Base-by-base conservation (phyloP, 352 stramenopile genomes). In the Phytophthora pisi region DNA sequence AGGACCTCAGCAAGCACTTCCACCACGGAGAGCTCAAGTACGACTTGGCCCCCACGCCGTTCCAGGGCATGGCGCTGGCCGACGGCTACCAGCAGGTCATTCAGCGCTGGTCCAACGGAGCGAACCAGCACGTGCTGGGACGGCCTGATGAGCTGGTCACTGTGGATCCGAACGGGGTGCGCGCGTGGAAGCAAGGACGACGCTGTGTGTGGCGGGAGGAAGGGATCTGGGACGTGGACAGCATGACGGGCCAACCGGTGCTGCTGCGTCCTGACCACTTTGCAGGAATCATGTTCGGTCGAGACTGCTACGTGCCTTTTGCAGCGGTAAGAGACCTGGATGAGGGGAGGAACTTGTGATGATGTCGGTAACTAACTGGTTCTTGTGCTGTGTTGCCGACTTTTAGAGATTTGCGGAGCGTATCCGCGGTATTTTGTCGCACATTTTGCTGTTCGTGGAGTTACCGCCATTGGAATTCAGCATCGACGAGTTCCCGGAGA, bases 221-320 rank as follows among this genome's bases (percentile, higher is more conserved):
- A 71, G 90, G 90, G 8, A 72, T 97, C 9, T 97, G 89, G 84
- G 75, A 77, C 16, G 53, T 93, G 1, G 78, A 91, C 57, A 28
- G 53, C 2, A 34, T 30, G 18, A 79, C 70, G 5, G 73, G 74
- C 11, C 16, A 75, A 11, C 85, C 89, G 0, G 23, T 74, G 46
- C 68, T 96, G 50, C 75, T 93, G 47, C 53, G 74, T 51, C 80
- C 79, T 11, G 60, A 90, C 46, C 79, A 96, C 61, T 97, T 97
- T 69, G 78, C 84, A 0, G 61, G 65, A 15, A 78, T 89, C 6
- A 67, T 88, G 61, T 96, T 96, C 66, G 88, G 83, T 5, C 70
- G 61, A n/a, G 88, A 97, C 50, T 96, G 74, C 62, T 96, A 93
- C 62, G 74, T 95, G 8, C 87, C 89, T 11, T 97, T 97, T 50